A percentile compares a stretch with the other conserved stretches of the same genome.
These are phyloP conservation scores for Daldinia sp. DNA, from an alignment of 2,329 filamentous ascomycete species.

Conservation along the genomic window DNA sequence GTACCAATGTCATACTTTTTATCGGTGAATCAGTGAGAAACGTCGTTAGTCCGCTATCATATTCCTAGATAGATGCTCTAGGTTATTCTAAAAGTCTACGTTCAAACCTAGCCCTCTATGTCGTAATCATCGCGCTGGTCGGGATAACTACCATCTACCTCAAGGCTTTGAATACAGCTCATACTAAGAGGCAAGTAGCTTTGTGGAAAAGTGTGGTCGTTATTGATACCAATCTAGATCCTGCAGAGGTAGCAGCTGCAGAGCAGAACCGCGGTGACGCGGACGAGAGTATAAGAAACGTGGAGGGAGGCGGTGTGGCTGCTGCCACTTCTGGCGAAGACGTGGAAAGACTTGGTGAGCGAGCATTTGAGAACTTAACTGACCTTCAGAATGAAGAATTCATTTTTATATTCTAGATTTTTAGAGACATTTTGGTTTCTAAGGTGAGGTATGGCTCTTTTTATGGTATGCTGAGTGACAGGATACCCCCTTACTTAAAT, in stretches of 20 bases:
- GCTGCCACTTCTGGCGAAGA: slow-evolving; percentile 17
- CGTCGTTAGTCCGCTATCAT: slow-evolving; percentile 71
- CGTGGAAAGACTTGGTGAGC: slow-evolving; percentile 48
- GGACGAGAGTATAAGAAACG: slow-evolving; percentile 37
- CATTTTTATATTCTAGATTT: slow-evolving; percentile 61
- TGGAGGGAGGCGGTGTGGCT: slow-evolving; percentile 36
- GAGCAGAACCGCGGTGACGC: slow-evolving; percentile 42
- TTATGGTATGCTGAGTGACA: no score
- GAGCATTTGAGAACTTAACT: slow-evolving; percentile 66
- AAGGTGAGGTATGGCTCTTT: no score
- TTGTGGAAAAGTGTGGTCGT: slow-evolving; percentile 67
- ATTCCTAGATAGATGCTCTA: slow-evolving; percentile 66
- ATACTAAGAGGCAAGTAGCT: slow-evolving; percentile 52
- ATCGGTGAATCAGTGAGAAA: slow-evolving; percentile 72
- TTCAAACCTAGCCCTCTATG: slow-evolving; percentile 68
- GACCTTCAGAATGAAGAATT: slow-evolving; percentile 71
- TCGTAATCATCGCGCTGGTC: slow-evolving; percentile 63
- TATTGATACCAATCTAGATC: slow-evolving; percentile 67
- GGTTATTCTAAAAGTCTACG: slow-evolving; percentile 64
- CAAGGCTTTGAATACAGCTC: slow-evolving; percentile 28
- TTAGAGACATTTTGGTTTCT: neutral
- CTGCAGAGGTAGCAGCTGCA: slow-evolving; percentile 50
- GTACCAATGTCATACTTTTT: slow-evolving; percentile 70
- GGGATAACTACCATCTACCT: slow-evolving; percentile 41
- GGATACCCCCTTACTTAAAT: no score